A percentile compares a stretch with the other conserved stretches of the same genome.
Evolutionary conservation across 345 rosid species (phyloP).

Genomic region (Moricandia moricandioides): DNA sequence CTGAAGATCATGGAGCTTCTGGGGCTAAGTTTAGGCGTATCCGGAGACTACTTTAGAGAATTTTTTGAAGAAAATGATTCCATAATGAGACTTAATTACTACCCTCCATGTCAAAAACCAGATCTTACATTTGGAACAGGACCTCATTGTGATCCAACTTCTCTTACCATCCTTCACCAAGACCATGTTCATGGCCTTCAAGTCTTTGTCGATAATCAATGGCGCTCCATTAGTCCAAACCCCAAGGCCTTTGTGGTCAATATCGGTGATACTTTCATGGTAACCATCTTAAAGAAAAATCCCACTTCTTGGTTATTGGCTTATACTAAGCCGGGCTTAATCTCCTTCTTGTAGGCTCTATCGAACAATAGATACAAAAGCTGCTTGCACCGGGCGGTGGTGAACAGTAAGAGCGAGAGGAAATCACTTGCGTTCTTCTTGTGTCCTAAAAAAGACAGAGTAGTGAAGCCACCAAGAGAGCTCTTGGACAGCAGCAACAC

Average conservation of each 20-base stretch:
- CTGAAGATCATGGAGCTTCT: slow-evolving; percentile 88
- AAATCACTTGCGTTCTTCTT: slow-evolving; percentile 95
- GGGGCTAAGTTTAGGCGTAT: slow-evolving; percentile 70
- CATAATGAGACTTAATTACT: slow-evolving; percentile 95
- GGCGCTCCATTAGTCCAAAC: slow-evolving; percentile 79
- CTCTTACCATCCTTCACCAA: slow-evolving; percentile 96
- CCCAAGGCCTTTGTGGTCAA: slow-evolving; percentile 83
- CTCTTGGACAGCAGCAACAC: slow-evolving; percentile 45
- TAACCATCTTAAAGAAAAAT: slow-evolving; percentile 22
- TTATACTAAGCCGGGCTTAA: slow-evolving; percentile 4
- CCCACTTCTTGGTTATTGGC: neutral
- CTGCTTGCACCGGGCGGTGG: slow-evolving; percentile 93
- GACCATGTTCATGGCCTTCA: slow-evolving; percentile 96
- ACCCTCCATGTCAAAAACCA: slow-evolving; percentile 93
- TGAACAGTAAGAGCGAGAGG: slow-evolving; percentile 71
- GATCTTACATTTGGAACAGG: slow-evolving; percentile 94
- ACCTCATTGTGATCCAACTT: slow-evolving; percentile 99
- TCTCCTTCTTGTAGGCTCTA: slow-evolving; percentile 56
- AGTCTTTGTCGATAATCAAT: slow-evolving; percentile 75
- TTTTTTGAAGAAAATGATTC: slow-evolving; percentile 83
- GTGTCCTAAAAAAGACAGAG: slow-evolving; percentile 76
- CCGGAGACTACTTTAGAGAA: slow-evolving; percentile 50
- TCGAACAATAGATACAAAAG: slow-evolving; percentile 87
- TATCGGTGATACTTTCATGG: slow-evolving; percentile 99
- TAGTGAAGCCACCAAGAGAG: slow-evolving; percentile 76